These are phyloP conservation scores for Hanseniaspora occidentalis DNA, from an alignment of 805 yeast species.

Conservation along the genomic window DNA sequence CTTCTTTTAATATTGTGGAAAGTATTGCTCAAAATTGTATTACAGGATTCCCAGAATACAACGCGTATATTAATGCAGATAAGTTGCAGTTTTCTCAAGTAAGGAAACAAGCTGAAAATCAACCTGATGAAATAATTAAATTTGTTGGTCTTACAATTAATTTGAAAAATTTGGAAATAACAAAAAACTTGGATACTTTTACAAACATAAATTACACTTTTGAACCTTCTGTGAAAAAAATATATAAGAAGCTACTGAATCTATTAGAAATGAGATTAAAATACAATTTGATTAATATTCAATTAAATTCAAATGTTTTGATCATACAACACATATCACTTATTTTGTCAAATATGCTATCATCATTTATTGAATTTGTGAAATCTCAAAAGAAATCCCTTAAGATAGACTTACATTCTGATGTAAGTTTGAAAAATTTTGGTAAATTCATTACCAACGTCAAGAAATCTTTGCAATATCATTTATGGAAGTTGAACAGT, in stretches of 20 bases:
- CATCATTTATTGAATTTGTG: constrained; percentile 9
- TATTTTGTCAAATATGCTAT: constrained; percentile 11
- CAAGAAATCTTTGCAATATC: background rate
- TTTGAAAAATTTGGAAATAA: constrained; percentile 22
- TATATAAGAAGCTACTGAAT: constrained; percentile 17
- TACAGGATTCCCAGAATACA: constrained; percentile 31
- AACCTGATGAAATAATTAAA: constrained; percentile 11
- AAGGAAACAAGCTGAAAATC: constrained; percentile 13
- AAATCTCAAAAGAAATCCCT: too few relatives aligned
- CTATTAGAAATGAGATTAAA: constrained; percentile 24
- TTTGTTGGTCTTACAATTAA: constrained; percentile 34
- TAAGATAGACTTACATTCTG: background rate
- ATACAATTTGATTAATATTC: constrained; percentile 18
- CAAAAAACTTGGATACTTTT: constrained; percentile 22
- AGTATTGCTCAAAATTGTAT: constrained; percentile 20
- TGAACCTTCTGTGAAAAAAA: constrained; percentile 8
- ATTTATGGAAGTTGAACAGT: background rate
- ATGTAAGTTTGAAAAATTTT: constrained; percentile 1
- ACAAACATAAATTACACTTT: constrained; percentile 8
- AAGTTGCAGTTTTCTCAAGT: constrained; percentile 22
- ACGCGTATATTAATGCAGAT: constrained; percentile 27
- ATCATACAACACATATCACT: constrained; percentile 13
- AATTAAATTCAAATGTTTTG: constrained; percentile 13
- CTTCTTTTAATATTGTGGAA: constrained; percentile 23
- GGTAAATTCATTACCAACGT: background rate